Percentiles rank a stretch among this genome's conserved stretches.
Conservation (phyloP, 495 filamentous ascomycete genomes). For the Cenococcum geophilum region DNA sequence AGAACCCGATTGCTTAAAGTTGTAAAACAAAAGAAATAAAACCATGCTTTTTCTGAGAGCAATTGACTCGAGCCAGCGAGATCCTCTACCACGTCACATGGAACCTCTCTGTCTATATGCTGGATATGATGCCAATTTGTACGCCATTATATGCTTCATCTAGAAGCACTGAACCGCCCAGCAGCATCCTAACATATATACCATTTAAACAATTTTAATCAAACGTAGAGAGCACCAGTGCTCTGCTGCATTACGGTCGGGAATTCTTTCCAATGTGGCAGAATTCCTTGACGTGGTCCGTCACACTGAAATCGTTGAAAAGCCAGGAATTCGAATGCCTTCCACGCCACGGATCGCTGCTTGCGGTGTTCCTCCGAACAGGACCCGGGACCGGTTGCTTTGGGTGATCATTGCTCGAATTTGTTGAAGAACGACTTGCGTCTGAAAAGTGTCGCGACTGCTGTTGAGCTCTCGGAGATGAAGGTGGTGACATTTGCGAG, state of each 20-base stretch:
- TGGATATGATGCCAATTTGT: background rate
- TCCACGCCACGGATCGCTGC: constrained; percentile 29
- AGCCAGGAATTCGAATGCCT: constrained; percentile 32
- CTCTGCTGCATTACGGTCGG: constrained; percentile 3
- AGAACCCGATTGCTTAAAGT: background rate
- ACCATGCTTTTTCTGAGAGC: background rate
- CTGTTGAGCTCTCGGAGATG: constrained; percentile 16
- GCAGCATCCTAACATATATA: constrained; percentile 7
- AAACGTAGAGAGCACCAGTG: constrained; percentile 18
- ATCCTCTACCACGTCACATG: background rate
- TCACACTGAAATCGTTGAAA: constrained; percentile 31
- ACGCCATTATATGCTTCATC: constrained; percentile 2
- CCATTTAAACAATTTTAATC: constrained; percentile 14
- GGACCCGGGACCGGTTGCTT: constrained; percentile 13
- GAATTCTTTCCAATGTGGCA: constrained; percentile 21
- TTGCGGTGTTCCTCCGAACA: constrained; percentile 15
- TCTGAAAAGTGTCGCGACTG: constrained; percentile 24
- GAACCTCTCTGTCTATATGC: background rate
- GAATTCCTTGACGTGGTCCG: constrained; percentile 24
- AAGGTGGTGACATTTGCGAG: constrained; percentile 9
- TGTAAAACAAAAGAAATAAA: background rate
- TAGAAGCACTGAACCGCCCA: constrained; percentile 3
- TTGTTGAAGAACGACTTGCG: constrained; percentile 16
- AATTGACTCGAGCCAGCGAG: constrained; percentile 6
- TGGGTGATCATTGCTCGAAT: constrained; percentile 9